Percentiles rank a stretch among this genome's conserved stretches.
phyloP scores from a whole-genome alignment of 345 rosid genomes.

The Mallotus nudiflorus region DNA sequence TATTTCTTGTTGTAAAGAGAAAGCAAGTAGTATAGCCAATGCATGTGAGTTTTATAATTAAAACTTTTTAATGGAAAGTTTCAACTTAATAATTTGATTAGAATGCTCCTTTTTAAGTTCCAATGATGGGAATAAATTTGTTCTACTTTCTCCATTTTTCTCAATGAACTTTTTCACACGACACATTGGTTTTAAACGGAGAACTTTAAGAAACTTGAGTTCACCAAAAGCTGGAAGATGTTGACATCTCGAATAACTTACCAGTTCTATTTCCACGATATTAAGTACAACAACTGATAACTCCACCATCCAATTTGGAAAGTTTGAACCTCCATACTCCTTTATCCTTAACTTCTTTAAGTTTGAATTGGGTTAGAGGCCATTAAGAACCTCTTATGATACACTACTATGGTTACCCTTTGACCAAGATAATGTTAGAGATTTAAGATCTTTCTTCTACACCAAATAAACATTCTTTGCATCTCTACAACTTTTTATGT shows the following conservation, averaged over 20 bases:
- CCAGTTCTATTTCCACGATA: conserved; percentile 1
- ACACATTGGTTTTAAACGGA: neutral
- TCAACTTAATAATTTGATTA: no score
- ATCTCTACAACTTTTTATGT: conserved; percentile 3
- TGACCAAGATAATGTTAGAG: neutral
- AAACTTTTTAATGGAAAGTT: no score
- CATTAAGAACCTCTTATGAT: neutral
- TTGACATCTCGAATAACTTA: neutral
- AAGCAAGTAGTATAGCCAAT: no score
- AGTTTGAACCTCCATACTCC: neutral
- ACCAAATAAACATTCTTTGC: conserved; percentile 21
- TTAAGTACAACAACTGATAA: neutral
- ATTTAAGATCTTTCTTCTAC: conserved; percentile 11
- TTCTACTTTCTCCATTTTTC: neutral
- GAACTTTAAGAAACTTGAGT: conserved; percentile 5
- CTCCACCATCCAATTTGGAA: conserved; percentile 10
- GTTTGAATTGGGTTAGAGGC: conserved; percentile 4
- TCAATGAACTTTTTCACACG: neutral
- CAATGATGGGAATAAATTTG: conserved; percentile 3
- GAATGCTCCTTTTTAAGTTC: no score
- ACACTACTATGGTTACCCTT: neutral
- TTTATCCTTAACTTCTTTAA: neutral
- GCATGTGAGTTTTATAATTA: no score
- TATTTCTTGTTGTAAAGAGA: no score
- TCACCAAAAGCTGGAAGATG: conserved; percentile 15